Base-by-base conservation (phyloP, 306 rosid genomes). In the Crataegus laevigata region DNA sequence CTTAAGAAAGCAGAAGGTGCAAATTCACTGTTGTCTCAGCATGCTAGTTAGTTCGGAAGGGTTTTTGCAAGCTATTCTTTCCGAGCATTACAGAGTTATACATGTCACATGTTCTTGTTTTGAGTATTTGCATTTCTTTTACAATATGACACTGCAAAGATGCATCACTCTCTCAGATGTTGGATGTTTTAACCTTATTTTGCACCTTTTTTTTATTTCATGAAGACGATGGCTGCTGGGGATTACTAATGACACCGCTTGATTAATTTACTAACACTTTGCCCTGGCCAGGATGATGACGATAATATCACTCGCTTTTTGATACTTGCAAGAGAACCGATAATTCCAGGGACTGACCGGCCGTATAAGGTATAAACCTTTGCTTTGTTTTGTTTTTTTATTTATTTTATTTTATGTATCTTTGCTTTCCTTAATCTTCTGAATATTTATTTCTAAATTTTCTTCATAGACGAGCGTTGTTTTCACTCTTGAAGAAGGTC, bases 311-410 rank as follows among this genome's bases (percentile, higher is more conserved):
- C 97, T 67, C 97, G 97, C 69, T 93, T 91, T 81, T 82, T 91
- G 80, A 87, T 93, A 73, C 92, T 93, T 42, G 96, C 90, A 32
- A 88, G 98, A 87, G 98, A 93, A 72, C 96, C 97, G 36, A 79
- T 85, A 71, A 88, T 93, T 74, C 90, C 97, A 38, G 88, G 97
- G 82, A 80, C 82, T 36, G 89, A 83, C 77, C 64, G 75, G 78
- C 83, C 80, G 34, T 79, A 80, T 76, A 93, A 89, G 96, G 98
- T 93, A 84, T 69, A 62, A 5, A n/a, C 45, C 11, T 59, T 47
- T 9, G 24, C 30, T 75, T n/a, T 50, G 57, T 66, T 50, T 61
- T 28, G 67, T 29, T 62, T 29, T 62, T 2, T 3, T 62, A 63
- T 63, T 65, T 54, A 66, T n/a, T n/a, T n/a, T n/a, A 26, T 45